Percentiles rank a stretch among this genome's conserved stretches.
Evolutionary conservation across 1,284 basidiomycete species (phyloP).

Genomic region (Rhodotorula sp.): DNA sequence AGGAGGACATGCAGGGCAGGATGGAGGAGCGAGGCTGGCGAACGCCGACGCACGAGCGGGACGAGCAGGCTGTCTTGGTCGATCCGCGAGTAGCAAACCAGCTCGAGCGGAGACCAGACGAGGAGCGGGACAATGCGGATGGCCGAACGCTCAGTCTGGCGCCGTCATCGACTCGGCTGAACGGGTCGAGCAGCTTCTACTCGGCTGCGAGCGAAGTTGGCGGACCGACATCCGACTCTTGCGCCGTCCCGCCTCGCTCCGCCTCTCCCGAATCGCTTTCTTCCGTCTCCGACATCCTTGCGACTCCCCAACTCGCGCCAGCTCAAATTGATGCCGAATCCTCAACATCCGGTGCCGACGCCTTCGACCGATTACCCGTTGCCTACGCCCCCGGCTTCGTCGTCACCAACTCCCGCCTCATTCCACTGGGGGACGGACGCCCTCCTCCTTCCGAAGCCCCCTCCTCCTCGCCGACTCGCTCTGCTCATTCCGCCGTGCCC

Average conservation of each 20-base stretch:
- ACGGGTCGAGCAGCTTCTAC: constrained; percentile 6
- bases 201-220: constrained; percentile 14
- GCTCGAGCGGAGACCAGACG: neutral
- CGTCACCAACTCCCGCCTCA: constrained; percentile 25
- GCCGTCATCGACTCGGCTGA: neutral
- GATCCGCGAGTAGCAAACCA: constrained; percentile 3
- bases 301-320: neutral
- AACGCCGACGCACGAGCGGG: neutral
- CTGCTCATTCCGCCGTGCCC: neutral
- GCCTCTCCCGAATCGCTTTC: constrained; percentile 19
- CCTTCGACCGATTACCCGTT: constrained; percentile 13
- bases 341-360: neutral
- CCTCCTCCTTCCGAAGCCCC: neutral
- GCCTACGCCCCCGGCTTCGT: constrained; percentile 22
- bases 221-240: neutral
- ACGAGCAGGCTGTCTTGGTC: neutral
- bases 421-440: neutral
- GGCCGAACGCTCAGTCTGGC: neutral
- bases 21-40: neutral
- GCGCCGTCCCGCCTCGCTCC: neutral
- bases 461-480: neutral
- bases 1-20: neutral
- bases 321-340: neutral
- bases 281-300: neutral
- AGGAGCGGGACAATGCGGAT: neutral